A percentile compares a stretch with the other conserved stretches of the same genome.
phyloP scores from a whole-genome alignment of 257 asterid genomes.

The Galeopsis tetrahit region DNA sequence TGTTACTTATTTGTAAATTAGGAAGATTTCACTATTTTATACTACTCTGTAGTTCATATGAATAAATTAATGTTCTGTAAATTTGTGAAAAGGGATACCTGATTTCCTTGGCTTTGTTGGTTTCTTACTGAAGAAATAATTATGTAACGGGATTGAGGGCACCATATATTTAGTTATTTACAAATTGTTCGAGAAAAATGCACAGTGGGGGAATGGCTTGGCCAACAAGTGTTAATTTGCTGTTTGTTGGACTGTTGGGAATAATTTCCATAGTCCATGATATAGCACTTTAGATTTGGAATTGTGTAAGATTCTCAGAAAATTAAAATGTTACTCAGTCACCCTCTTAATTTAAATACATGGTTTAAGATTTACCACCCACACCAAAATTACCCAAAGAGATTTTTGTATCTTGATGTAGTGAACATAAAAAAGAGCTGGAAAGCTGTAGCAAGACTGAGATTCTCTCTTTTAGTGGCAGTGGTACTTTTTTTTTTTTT shows the following conservation, averaged over 20 bases:
- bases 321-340: background rate
- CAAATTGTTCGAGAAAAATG: constrained; percentile 3
- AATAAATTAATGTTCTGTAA: background rate
- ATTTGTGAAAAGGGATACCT: background rate
- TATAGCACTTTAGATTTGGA: constrained; percentile 16
- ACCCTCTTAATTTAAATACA: constrained; percentile 3
- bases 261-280: constrained; percentile 15
- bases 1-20: background rate
- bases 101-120: constrained; percentile 19
- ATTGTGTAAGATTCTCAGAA: background rate
- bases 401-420: constrained; percentile 4
- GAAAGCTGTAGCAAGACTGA: background rate
- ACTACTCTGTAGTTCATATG: background rate
- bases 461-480: constrained; percentile 9
- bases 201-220: background rate
- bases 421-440: background rate
- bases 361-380: background rate
- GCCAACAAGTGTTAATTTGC: background rate
- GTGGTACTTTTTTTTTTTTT: too few species aligned
- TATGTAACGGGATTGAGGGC: constrained; percentile 15
- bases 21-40: constrained; percentile 7
- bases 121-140: background rate
- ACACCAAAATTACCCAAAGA: background rate
- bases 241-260: background rate
- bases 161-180: constrained; percentile 7